Conservation (phyloP, 2,329 filamentous ascomycete genomes). For the Dactylellina sp. region DNA sequence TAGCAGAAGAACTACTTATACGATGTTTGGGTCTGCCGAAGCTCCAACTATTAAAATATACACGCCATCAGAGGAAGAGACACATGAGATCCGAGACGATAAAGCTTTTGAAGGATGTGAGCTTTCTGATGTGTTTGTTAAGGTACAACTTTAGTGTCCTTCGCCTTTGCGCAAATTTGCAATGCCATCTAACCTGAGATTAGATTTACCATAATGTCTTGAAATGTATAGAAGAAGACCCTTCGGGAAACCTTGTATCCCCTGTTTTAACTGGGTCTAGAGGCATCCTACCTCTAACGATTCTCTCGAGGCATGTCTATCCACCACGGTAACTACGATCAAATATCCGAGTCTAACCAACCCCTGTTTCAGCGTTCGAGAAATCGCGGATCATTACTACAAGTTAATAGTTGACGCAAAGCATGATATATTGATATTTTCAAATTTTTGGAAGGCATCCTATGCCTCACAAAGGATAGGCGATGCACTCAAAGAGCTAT, state of each 20-base stretch:
- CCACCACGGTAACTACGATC: too few relatives aligned
- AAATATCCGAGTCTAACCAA: too few relatives aligned
- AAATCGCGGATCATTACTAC: conserved; percentile 49
- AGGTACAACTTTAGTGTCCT: conserved; percentile 13
- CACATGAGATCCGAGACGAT: background rate
- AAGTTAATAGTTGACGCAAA: conserved; percentile 32
- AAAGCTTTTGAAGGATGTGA: conserved; percentile 6
- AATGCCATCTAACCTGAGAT: background rate
- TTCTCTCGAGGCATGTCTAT: conserved; percentile 36
- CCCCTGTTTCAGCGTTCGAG: conserved; percentile 21
- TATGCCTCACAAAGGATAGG: conserved; percentile 34
- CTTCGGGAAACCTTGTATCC: conserved; percentile 4
- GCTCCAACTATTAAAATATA: background rate
- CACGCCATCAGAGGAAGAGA: conserved; percentile 7
- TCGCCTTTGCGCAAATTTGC: background rate
- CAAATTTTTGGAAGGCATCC: conserved; percentile 50
- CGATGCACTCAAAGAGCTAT: conserved; percentile 26
- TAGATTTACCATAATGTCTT: conserved; percentile 43
- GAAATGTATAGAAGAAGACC: conserved; percentile 4
- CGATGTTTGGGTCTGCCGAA: background rate
- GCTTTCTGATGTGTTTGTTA: conserved; percentile 29
- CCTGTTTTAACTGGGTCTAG: conserved; percentile 2
- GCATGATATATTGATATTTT: conserved; percentile 40
- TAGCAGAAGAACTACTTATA: too few relatives aligned
- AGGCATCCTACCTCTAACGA: conserved; percentile 23